phyloP scores from a whole-genome alignment of 2,329 filamentous ascomycete species.

The Hypoxylon rubiginosum region DNA sequence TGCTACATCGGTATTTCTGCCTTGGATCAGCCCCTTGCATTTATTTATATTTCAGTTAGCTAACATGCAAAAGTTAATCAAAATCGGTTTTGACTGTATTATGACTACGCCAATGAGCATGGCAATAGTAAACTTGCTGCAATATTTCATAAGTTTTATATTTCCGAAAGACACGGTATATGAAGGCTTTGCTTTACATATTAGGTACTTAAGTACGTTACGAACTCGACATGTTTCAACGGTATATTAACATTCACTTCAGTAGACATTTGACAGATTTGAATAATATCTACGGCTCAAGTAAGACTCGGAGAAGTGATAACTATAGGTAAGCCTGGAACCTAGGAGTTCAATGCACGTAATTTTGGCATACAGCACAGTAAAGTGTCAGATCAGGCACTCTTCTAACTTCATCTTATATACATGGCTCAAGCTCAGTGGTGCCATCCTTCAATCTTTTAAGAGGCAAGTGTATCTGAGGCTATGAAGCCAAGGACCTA shows the following conservation, averaged over 20 bases:
- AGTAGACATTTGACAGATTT: too few species aligned
- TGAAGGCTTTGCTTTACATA: too few species aligned
- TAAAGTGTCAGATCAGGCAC: not conserved
- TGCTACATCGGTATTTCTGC: not conserved
- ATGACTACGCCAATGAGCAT: not conserved
- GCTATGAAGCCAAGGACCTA: constrained; percentile 24
- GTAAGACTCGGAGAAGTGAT: not conserved
- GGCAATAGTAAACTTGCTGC: not conserved
- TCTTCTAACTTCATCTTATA: not conserved
- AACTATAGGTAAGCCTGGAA: not conserved
- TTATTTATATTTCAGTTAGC: too few species aligned
- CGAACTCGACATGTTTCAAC: too few species aligned
- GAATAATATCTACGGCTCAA: not conserved
- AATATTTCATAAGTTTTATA: too few species aligned
- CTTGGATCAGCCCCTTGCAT: constrained; percentile 1
- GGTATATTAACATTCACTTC: too few species aligned
- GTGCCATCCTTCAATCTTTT: not conserved
- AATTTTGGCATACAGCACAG: not conserved
- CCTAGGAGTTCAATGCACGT: not conserved
- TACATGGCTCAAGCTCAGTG: not conserved
- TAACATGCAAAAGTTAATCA: not conserved
- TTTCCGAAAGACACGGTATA: too few species aligned
- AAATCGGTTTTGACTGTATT: not conserved
- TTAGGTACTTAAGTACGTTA: too few species aligned
- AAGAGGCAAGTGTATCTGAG: constrained; percentile 3